Conservation (phyloP, 108 stramenopile species). For the Ochromonas danica region DNA sequence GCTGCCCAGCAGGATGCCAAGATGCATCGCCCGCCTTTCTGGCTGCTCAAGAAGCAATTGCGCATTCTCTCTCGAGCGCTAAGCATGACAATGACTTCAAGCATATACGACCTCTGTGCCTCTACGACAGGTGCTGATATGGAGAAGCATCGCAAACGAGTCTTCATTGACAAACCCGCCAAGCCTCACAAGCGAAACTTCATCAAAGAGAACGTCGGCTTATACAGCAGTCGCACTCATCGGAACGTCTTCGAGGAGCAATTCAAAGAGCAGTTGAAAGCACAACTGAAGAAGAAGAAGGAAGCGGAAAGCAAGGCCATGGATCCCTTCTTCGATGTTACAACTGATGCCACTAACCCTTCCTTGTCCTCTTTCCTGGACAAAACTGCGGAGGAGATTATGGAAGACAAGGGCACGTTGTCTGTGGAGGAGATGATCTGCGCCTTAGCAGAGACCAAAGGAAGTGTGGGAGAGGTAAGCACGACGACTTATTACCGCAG, state of each 20-base stretch:
- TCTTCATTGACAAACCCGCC: too few species aligned
- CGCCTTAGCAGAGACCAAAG: conserved; percentile 10
- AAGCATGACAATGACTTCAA: neutral
- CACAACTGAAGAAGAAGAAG: neutral
- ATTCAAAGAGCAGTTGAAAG: neutral
- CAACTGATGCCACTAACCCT: neutral
- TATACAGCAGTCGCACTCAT: too few species aligned
- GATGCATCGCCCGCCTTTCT: neutral
- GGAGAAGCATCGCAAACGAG: neutral
- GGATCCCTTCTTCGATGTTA: neutral
- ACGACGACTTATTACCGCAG: too few species aligned
- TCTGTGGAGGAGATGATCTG: conserved; percentile 5
- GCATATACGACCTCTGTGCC: too few species aligned
- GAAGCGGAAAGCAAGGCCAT: neutral
- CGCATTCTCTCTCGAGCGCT: neutral
- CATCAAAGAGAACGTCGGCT: too few species aligned
- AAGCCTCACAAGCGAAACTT: too few species aligned
- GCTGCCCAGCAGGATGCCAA: neutral
- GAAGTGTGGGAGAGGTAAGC: neutral
- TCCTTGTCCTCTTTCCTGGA: neutral
- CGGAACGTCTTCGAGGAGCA: neutral
- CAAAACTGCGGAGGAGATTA: too few species aligned
- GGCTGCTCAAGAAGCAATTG: neutral
- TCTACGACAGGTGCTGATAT: neutral
- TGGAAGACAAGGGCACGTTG: too few species aligned